Percentiles rank a stretch among this genome's conserved stretches.
Conservation (phyloP, 768 basidiomycete species). For the Boletus patriciae region DNA sequence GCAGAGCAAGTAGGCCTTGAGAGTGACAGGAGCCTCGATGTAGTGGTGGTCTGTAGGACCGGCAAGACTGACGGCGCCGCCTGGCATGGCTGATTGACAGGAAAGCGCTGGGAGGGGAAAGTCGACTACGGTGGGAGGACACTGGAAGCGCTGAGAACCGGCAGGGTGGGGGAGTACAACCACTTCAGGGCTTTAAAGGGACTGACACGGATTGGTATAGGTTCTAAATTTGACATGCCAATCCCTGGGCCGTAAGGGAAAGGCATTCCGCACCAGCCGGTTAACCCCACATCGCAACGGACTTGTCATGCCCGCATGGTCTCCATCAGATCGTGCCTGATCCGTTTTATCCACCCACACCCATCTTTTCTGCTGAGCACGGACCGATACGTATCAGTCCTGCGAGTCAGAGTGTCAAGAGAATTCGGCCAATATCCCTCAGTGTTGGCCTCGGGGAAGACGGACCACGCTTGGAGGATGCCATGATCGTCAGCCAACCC, state of each 20-base stretch:
- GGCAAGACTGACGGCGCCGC: background rate
- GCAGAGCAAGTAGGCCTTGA: conserved; percentile 29
- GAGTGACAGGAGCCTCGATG: conserved; percentile 26
- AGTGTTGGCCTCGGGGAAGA: background rate
- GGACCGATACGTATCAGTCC: background rate
- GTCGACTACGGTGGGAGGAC: background rate
- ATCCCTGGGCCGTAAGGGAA: conserved; percentile 1
- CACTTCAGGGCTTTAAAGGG: conserved; percentile 4
- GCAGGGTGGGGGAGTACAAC: background rate
- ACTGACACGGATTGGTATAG: background rate
- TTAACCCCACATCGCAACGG: conserved; percentile 25
- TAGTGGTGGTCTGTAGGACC: background rate
- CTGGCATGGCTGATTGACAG: conserved; percentile 17
- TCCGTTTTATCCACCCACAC: background rate
- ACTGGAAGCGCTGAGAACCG: conserved; percentile 5
- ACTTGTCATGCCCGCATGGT: conserved; percentile 22
- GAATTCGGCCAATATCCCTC: background rate
- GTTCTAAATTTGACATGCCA: conserved; percentile 2
- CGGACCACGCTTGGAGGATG: too few relatives aligned
- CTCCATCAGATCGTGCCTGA: conserved; percentile 9
- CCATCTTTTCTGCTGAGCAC: too few relatives aligned
- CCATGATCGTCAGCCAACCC: background rate
- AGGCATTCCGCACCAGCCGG: conserved; percentile 10
- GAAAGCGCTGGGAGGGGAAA: background rate
- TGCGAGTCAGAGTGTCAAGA: background rate